Conservation (phyloP, 768 basidiomycete species). For the Podaxis sp. region DNA sequence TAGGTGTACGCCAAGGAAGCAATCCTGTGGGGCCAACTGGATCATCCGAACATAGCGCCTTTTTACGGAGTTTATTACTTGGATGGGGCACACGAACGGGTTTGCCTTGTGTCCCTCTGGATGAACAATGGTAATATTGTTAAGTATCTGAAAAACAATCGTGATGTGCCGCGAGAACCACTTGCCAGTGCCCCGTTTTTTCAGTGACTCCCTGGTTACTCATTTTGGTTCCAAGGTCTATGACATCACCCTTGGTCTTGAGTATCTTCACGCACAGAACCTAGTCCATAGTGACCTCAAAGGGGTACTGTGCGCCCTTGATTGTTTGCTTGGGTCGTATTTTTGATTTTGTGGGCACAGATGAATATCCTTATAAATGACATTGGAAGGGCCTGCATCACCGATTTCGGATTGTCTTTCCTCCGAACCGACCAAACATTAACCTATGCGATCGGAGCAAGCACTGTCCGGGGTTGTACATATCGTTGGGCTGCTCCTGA, state of each 20-base stretch:
- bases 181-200: neutral
- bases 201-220: neutral
- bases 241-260: conserved; percentile 18
- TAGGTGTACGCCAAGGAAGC: conserved; percentile 19
- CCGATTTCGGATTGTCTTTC: conserved; percentile 21
- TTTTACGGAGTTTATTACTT: conserved; percentile 11
- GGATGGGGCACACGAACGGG: neutral
- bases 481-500: neutral
- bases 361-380: conserved; percentile 20
- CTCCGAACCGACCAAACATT: conserved; percentile 9
- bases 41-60: conserved; percentile 10
- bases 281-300: conserved; percentile 22
- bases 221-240: neutral
- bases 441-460: neutral
- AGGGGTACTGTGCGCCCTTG: conserved; percentile 13
- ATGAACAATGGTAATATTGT: conserved; percentile 12
- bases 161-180: neutral
- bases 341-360: conserved; percentile 1
- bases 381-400: conserved; percentile 17
- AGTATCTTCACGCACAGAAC: conserved; percentile 19
- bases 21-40: conserved; percentile 5
- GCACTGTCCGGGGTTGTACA: neutral
- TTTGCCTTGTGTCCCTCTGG: conserved; percentile 12
- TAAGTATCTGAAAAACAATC: conserved; percentile 1
- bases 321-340: neutral